Evolutionary conservation across 1,139 yeast genomes (phyloP), one percentile per base, ranked within the genome.

Genomic region (Yamadazyma mexicana): DNA sequence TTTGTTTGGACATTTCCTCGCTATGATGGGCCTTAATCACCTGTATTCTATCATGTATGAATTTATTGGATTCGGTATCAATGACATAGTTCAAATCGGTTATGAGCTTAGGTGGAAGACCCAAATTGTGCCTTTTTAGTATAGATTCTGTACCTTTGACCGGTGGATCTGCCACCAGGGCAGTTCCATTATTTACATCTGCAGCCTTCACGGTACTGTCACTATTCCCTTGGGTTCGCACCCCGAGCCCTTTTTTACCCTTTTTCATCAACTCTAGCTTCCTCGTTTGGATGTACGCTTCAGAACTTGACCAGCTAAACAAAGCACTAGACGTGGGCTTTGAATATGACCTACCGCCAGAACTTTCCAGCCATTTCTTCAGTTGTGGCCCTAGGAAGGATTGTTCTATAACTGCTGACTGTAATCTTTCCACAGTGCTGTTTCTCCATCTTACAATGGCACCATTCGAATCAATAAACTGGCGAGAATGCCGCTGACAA

Each of bases 241-340:
- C 22, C 8, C 5, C 22, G 22, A 6, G 22, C 24, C n/a, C 22
- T 20, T 12, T 18, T 3, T 14, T 31, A 15, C 45, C 46, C 31
- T 32, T 35, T n/a, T 35, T 37, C 38, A 32, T 7, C 38, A 64
- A 46, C 43, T 66, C 68, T 29, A 52, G 49, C 45, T 63, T 64
- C 30, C 73, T 51, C 1, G 62, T 59, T 23, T 58, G 60, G 9
- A 70, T 61, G 43, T 69, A 68, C 8, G 65, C 58, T 40, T 71
- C 76, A 16, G 68, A 64, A 0, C 76, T 68, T 6, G 75, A 67
- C 77, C 77, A 72, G 35, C 64, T 59, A 43, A 72, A 72, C 33
- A 71, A 56, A 14, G 69, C 62, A 46, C 61, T 65, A n/a, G 66
- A 60, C 1, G 58, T 46, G 10, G 55, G 47, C 38, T 42, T 29